phyloP scores from a whole-genome alignment of 1,284 basidiomycete species.

The Nidula niveotomentosa region DNA sequence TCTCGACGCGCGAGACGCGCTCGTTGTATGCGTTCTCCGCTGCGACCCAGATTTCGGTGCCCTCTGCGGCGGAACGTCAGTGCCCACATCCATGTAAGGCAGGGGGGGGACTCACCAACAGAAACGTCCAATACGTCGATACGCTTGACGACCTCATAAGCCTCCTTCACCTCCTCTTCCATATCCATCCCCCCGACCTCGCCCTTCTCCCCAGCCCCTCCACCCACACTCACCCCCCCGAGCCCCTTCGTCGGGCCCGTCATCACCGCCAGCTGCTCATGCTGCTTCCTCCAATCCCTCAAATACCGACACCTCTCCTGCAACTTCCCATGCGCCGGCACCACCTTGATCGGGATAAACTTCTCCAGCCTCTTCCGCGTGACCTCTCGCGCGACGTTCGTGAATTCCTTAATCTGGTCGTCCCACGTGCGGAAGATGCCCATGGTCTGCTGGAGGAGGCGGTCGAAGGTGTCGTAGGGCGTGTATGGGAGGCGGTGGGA shows the following conservation, averaged over 20 bases:
- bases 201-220: conserved; percentile 31
- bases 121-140: conserved; percentile 97
- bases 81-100: too few relatives aligned
- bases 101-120: conserved; percentile 52
- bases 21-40: conserved; percentile 99
- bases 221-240: conserved; percentile 70
- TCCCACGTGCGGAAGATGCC: conserved; percentile 96
- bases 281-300: conserved; percentile 93
- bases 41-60: conserved; percentile 97
- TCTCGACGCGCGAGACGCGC: conserved; percentile 95
- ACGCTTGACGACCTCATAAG: conserved; percentile 94
- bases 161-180: conserved; percentile 96
- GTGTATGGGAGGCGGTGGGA: conserved; percentile 91
- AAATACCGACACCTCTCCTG: conserved; percentile 90
- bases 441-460: conserved; percentile 75
- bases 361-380: conserved; percentile 90
- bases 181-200: conserved; percentile 89
- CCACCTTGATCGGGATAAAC: conserved; percentile 97
- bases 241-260: conserved; percentile 77
- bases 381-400: conserved; percentile 94
- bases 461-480: conserved; percentile 93
- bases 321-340: conserved; percentile 87
- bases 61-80: conserved; percentile 53
- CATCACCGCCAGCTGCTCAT: conserved; percentile 97
- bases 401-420: conserved; percentile 97